A percentile compares a stretch with the other conserved stretches of the same genome.
phyloP scores from a whole-genome alignment of 495 filamentous ascomycete genomes.

The Aspergillus wentii region DNA sequence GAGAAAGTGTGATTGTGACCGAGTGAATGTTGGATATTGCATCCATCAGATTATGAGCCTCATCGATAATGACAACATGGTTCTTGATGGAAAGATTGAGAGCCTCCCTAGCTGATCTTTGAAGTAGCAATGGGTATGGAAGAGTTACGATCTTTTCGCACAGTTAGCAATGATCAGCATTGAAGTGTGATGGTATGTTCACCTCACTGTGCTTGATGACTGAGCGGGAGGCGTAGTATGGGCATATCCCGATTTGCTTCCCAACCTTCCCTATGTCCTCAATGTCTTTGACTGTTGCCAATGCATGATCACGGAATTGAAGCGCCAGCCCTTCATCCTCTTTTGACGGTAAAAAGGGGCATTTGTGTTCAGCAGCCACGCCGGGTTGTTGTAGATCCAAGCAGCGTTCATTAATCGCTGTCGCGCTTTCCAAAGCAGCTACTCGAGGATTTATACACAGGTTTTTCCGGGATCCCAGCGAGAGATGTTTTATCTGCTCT shows the following conservation, averaged over 20 bases:
- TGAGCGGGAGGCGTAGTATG: constrained; percentile 88
- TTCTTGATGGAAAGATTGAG: constrained; percentile 79
- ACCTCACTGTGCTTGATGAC: constrained; percentile 78
- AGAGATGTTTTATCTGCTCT: constrained; percentile 76
- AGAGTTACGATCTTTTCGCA: constrained; percentile 76
- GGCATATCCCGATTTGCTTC: constrained; percentile 76
- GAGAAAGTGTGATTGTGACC: constrained; percentile 63
- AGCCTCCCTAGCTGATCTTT: constrained; percentile 84
- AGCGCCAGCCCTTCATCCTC: constrained; percentile 67
- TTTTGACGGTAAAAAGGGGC: constrained; percentile 71
- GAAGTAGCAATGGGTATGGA: constrained; percentile 86
- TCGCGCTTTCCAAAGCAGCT: constrained; percentile 59
- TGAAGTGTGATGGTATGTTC: constrained; percentile 8
- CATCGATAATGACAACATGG: constrained; percentile 90
- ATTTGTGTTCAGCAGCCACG: constrained; percentile 63
- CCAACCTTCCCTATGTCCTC: constrained; percentile 82
- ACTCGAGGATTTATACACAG: constrained; percentile 91
- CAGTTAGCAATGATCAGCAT: background rate
- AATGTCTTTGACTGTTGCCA: constrained; percentile 87
- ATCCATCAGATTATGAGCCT: constrained; percentile 97
- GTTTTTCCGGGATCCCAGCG: constrained; percentile 85
- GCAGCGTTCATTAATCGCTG: constrained; percentile 94
- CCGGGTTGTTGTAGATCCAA: constrained; percentile 79
- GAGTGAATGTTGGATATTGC: constrained; percentile 87
- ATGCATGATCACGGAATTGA: constrained; percentile 80